Evolutionary conservation across 164 flowering plant species (phyloP).

Genomic region (Aristolochia contorta): DNA sequence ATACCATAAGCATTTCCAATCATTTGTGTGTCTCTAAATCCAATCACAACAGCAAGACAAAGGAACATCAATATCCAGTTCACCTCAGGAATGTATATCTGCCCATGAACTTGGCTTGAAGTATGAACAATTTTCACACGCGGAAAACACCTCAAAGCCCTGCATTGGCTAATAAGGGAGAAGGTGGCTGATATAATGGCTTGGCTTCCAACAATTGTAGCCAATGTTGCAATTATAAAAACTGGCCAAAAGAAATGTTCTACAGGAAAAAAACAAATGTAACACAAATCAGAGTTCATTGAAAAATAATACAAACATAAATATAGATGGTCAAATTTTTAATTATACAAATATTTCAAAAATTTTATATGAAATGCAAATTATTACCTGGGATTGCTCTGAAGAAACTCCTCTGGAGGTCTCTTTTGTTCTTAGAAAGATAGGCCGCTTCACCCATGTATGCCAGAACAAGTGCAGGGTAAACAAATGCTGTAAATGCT

Average conservation of each 20-base stretch:
- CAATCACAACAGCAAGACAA: slow-evolving; percentile 38
- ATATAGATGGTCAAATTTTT: too few relatives aligned
- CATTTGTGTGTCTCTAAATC: slow-evolving; percentile 40
- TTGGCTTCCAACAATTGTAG: slow-evolving; percentile 59
- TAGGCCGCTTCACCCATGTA: slow-evolving; percentile 77
- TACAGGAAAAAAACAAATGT: slow-evolving; percentile 4
- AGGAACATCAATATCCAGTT: slow-evolving; percentile 62
- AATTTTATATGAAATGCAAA: neutral
- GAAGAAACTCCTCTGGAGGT: slow-evolving; percentile 31
- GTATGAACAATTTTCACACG: slow-evolving; percentile 65
- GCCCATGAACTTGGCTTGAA: slow-evolving; percentile 52
- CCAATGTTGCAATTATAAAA: slow-evolving; percentile 51
- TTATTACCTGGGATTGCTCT: slow-evolving; percentile 36
- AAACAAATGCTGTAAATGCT: slow-evolving; percentile 45
- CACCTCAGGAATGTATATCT: slow-evolving; percentile 69
- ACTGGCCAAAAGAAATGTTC: slow-evolving; percentile 48
- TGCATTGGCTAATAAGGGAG: slow-evolving; percentile 59
- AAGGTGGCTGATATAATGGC: slow-evolving; percentile 66
- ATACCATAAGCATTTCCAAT: slow-evolving; percentile 67
- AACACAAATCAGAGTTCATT: neutral
- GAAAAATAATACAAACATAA: neutral
- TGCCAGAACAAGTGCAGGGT: slow-evolving; percentile 51
- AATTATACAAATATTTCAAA: too few relatives aligned
- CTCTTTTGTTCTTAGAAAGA: slow-evolving; percentile 31
- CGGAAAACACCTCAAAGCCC: slow-evolving; percentile 62